Base-by-base conservation (phyloP, 805 yeast genomes). In the Schwanniomyces sp. region DNA sequence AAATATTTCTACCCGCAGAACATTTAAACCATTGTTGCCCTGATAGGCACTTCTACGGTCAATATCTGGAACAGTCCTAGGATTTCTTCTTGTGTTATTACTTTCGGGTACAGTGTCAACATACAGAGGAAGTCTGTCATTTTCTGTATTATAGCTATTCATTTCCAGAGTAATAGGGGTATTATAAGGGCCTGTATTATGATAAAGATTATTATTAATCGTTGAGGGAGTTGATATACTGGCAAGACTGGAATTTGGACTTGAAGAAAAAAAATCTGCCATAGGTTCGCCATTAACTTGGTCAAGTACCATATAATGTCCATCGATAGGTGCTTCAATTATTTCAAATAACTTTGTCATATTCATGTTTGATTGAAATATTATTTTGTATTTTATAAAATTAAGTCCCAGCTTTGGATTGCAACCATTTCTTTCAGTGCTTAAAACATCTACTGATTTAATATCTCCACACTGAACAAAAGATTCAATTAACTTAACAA, bases 401-500 rank as follows among this genome's bases (percentile, higher is more conserved):
- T 16, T 14, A 14, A 16, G 18, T 14, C 11, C 24, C 24, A 21
- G 24, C 24, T 21, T 21, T 21, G 3, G 24, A 32, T 32, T 18
- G 36, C 21, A 16, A 18, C 36, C 21, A 14, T 32, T 32, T 32
- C 21, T 10, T 16, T 32, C 21, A 16, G 12, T 32, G 7, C 21
- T 32, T 26, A 69, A 56, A 24, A 63, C 60, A 34, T 62, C 60
- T 53, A 75, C 62, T 3, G 66, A 50, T 46, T 68, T 63, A 47
- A 79, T 67, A 46, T 63, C 58, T 14, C 95, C 95, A 61, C 94
- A 86, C 65, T 86, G 86, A 18, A 86, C 72, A 66, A 88, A 87
- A 66, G 86, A 87, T 50, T 85, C 86, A 39, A 71, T 66, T 30
- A 86, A 62, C 56, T 84, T 81, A 32, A 74, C 72, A 38, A 75